Evolutionary conservation across 352 stramenopile species (phyloP).

Genomic region (Globisporangium mamillatum): DNA sequence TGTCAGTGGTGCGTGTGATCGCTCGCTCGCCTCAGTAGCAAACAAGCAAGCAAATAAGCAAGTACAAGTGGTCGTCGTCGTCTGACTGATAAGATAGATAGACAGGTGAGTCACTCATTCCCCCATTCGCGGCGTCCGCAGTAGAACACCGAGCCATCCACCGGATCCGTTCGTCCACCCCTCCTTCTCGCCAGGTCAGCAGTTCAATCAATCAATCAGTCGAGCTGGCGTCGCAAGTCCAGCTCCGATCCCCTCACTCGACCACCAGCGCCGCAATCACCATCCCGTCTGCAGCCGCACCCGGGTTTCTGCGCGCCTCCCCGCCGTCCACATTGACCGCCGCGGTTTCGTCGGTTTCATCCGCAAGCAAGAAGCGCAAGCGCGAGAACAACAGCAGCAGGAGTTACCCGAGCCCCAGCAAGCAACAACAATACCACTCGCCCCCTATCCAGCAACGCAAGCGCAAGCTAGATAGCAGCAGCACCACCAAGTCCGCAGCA

Average conservation of each 20-base stretch:
- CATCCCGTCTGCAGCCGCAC: background rate
- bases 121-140: constrained; percentile 18
- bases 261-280: background rate
- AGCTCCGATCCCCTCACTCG: constrained; percentile 7
- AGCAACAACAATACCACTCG: background rate
- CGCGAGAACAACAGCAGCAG: constrained; percentile 5
- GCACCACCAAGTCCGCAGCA: background rate
- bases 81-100: background rate
- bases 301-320: constrained; percentile 4
- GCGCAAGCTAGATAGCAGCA: constrained; percentile 5
- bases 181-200: background rate
- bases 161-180: background rate
- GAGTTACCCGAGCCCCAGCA: background rate
- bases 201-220: constrained; percentile 1
- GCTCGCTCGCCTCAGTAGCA: background rate
- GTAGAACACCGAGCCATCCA: background rate
- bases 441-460: constrained; percentile 8
- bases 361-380: constrained; percentile 19
- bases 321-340: constrained; percentile 2
- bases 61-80: background rate
- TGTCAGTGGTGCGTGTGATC: background rate
- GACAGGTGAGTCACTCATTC: constrained; percentile 15
- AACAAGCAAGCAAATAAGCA: background rate
- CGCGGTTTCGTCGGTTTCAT: background rate
- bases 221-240: constrained; percentile 13